Conservation (phyloP, 73 alveolate species). For the Diophrys sp. region DNA sequence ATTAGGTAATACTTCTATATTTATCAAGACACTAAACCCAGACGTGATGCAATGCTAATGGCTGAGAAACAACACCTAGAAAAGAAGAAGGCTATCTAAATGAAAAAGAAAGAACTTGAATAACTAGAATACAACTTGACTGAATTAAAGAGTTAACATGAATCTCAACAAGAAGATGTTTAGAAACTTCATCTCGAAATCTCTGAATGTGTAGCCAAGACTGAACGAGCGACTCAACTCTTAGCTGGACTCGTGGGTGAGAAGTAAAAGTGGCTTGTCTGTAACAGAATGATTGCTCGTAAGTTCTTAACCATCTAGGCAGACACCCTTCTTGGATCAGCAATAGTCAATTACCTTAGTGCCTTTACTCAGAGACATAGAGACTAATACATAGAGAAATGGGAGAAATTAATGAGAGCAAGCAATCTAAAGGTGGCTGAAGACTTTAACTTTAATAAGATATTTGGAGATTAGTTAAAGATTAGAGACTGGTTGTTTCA, state of each 20-base stretch:
- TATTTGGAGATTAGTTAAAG: constrained; percentile 97
- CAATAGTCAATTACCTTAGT: constrained; percentile 96
- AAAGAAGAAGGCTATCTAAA: constrained; percentile 72
- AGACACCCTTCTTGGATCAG: constrained; percentile 92
- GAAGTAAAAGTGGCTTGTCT: constrained; percentile 66
- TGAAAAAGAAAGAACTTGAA: constrained; percentile 48
- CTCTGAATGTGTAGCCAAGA: constrained; percentile 38
- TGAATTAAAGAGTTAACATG: constrained; percentile 26
- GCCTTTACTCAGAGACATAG: constrained; percentile 97
- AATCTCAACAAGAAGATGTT: constrained; percentile 44
- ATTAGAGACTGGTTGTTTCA: constrained; percentile 97
- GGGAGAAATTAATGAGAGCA: constrained; percentile 71
- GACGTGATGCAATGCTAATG: constrained; percentile 92
- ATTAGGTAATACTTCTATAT: constrained; percentile 51
- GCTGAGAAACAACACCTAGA: constrained; percentile 93
- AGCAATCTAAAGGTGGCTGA: constrained; percentile 46
- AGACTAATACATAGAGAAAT: constrained; percentile 89
- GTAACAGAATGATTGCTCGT: constrained; percentile 50
- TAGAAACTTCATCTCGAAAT: constrained; percentile 44
- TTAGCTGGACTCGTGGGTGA: constrained; percentile 65
- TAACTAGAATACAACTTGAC: constrained; percentile 43
- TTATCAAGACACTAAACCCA: constrained; percentile 61
- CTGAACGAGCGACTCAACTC: constrained; percentile 57
- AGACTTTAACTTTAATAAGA: constrained; percentile 79
- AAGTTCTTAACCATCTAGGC: constrained; percentile 64